Conservation (phyloP, 2,329 filamentous ascomycete species). For the Talaromyces atroroseus region DNA sequence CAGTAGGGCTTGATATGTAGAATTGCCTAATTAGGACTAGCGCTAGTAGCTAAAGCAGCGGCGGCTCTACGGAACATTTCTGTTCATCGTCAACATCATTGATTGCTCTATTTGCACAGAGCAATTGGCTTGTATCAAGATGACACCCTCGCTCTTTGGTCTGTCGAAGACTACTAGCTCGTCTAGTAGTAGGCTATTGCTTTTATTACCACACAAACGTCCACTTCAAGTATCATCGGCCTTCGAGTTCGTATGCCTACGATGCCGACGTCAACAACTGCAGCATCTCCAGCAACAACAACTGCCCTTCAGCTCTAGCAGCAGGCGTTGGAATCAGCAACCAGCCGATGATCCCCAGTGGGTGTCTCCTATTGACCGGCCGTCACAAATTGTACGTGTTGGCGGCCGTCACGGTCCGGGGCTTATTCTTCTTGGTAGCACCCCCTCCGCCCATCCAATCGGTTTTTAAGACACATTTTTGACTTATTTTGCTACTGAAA, state of each 20-base stretch:
- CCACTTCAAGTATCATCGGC: constrained; percentile 17
- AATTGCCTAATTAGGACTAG: not conserved
- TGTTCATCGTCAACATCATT: not conserved
- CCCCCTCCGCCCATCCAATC: not conserved
- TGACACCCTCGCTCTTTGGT: constrained; percentile 14
- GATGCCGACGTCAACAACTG: constrained; percentile 33
- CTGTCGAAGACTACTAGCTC: constrained; percentile 21
- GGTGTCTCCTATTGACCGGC: constrained; percentile 79
- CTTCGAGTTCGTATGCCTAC: constrained; percentile 30
- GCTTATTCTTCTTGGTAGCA: constrained; percentile 66
- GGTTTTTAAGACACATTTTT: not conserved
- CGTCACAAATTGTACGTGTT: constrained; percentile 70
- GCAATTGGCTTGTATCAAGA: not conserved
- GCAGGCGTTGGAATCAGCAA: constrained; percentile 37
- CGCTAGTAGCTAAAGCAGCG: not conserved
- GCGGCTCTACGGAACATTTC: not conserved
- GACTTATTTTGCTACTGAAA: not conserved
- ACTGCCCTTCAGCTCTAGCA: constrained; percentile 31
- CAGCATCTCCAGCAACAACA: constrained; percentile 31
- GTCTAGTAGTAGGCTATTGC: constrained; percentile 16
- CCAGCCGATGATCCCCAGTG: constrained; percentile 70
- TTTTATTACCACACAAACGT: constrained; percentile 19
- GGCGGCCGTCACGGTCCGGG: constrained; percentile 73
- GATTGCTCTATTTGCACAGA: not conserved
- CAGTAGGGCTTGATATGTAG: not conserved